Evolutionary conservation across 495 filamentous ascomycete genomes (phyloP).

Genomic region (Diplogelasinospora grovesii): DNA sequence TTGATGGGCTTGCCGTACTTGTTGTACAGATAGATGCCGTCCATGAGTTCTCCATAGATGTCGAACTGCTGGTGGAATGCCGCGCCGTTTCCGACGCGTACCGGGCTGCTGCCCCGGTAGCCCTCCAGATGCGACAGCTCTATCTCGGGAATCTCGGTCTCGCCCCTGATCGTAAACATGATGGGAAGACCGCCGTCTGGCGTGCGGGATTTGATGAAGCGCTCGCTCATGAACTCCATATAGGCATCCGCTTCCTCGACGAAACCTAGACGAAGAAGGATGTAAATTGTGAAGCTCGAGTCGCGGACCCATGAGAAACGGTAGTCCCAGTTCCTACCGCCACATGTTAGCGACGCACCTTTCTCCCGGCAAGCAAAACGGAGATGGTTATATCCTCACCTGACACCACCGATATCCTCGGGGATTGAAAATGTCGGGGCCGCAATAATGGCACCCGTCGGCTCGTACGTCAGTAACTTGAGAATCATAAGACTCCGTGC

Average conservation of each 20-base stretch:
- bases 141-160: slow-evolving; percentile 62
- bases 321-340: slow-evolving; percentile 66
- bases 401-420: slow-evolving; percentile 60
- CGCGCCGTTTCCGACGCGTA: slow-evolving; percentile 69
- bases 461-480: slow-evolving; percentile 63
- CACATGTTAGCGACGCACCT: not conserved
- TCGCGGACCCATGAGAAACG: slow-evolving; percentile 70
- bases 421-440: slow-evolving; percentile 58
- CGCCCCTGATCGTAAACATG: slow-evolving; percentile 70
- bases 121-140: slow-evolving; percentile 61
- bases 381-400: slow-evolving; percentile 22
- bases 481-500: slow-evolving; percentile 60
- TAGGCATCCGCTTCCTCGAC: slow-evolving; percentile 67
- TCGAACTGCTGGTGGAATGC: slow-evolving; percentile 69
- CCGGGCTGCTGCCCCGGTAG: slow-evolving; percentile 59
- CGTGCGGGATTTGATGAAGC: slow-evolving; percentile 45
- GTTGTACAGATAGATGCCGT: slow-evolving; percentile 70
- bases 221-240: slow-evolving; percentile 66
- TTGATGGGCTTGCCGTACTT: slow-evolving; percentile 68
- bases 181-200: slow-evolving; percentile 56
- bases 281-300: slow-evolving; percentile 68
- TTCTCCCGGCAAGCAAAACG: no score
- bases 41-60: slow-evolving; percentile 71
- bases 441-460: slow-evolving; percentile 44
- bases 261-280: slow-evolving; percentile 66